Evolutionary conservation across 1,139 yeast species (phyloP), one percentile per base, ranked within the genome.

Genomic region (Protomyces lactucae-debilis): DNA sequence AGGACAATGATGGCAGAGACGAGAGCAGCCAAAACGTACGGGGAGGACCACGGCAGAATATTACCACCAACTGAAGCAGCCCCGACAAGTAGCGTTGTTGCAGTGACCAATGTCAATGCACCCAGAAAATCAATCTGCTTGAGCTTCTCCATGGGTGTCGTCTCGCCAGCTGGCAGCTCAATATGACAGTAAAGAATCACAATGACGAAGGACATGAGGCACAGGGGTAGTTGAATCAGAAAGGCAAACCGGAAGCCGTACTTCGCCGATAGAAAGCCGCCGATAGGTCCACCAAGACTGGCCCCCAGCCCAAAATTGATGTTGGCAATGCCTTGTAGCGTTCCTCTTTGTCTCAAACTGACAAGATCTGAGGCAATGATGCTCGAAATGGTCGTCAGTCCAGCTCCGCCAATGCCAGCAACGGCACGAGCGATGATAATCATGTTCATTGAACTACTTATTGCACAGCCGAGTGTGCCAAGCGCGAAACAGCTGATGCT

Each of bases 211-310:
- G 87, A 85, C 3, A 75, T 21, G 2, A 82, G 59, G 3, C 89
- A 85, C 46, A 88, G 75, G 0, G 97, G 97, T 1, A 83, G 81
- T 71, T 85, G 89, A 59, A 79, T 71, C 68, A 79, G 74, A 70
- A 85, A 85, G 1, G 86, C 86, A 71, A 80, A 82, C 72, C 90
- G 81, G 97, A 97, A 91, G 36, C 96, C 96, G 69, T 85, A 79
- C n/a, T 74, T 72, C 64, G 85, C 88, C 18, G 92, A 82, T 40
- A 89, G 76, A 40, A 84, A 71, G 10, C 95, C 95, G 46, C 97
- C 88, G 53, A 84, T 21, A 4, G 63, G 63, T 2, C 80, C 79
- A 1, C 87, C 86, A 10, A 83, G 68, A 0, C 85, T 85, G 37
- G 83, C 78, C 60, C 77, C 74, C 0, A 82, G 73, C 1, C 85